Evolutionary conservation across 768 basidiomycete genomes (phyloP).

Genomic region (Trametes meyenii): DNA sequence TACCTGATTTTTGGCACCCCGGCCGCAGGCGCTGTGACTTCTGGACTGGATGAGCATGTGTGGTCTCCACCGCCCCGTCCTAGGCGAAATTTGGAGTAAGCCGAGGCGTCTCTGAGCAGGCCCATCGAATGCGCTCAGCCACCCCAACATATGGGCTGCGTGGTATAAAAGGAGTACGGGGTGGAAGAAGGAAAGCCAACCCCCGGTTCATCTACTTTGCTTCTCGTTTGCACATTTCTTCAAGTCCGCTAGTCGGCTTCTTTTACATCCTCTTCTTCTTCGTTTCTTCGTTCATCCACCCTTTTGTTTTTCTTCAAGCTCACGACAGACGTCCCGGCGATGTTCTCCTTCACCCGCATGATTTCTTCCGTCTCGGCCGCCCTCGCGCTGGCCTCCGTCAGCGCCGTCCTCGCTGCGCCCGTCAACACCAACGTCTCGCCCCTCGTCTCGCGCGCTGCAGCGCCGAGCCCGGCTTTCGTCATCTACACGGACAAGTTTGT

Average conservation of each 20-base stretch:
- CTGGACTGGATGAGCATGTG: no score
- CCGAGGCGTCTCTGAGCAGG: no score
- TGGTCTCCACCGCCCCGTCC: no score
- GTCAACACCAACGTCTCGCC: constrained; percentile 1
- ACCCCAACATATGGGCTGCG: no score
- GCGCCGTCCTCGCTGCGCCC: constrained; percentile 8
- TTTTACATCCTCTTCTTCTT: constrained; percentile 8
- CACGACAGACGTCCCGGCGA: constrained; percentile 11
- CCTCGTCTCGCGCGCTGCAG: constrained; percentile 2
- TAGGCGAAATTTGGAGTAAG: no score
- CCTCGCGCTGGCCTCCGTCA: constrained; percentile 20
- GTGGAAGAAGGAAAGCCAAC: not conserved
- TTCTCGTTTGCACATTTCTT: constrained; percentile 6
- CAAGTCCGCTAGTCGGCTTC: constrained; percentile 24
- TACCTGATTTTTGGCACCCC: no score
- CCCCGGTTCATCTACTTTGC: constrained; percentile 18
- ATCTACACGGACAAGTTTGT: constrained; percentile 21
- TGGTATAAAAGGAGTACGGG: not conserved
- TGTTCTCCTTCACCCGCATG: constrained; percentile 23
- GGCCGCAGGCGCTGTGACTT: no score
- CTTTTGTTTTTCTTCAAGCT: no score
- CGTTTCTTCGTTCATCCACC: not conserved
- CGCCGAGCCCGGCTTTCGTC: constrained; percentile 21
- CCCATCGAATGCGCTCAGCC: no score
- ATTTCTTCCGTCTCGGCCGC: constrained; percentile 22